Evolutionary conservation across 176 grass and related monocot genomes (phyloP), one percentile per base, ranked within the genome.

Genomic region (Phoenix roebelenii): DNA sequence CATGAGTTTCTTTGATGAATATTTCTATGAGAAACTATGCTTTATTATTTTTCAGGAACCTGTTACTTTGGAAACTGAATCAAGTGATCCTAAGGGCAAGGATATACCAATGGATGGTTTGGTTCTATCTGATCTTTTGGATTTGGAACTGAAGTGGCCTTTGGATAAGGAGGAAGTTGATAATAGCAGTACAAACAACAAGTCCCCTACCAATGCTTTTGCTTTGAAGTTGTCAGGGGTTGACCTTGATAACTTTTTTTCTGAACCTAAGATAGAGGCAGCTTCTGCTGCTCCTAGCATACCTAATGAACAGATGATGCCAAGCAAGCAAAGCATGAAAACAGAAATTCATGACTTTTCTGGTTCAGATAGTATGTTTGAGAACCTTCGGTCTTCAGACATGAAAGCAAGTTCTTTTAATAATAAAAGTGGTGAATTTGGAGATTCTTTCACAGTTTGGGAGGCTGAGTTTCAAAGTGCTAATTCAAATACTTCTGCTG

Each of bases 91-190:
- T 72, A 85, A 88, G 82, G 69, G 50, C 17, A 77, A 77, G 58
- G 84, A 80, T 48, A 50, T 70, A 52, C 76, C 73, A 70, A 89
- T 80, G 63, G 63, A 54, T 55, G 73, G 76, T 52, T 74, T 83
- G 56, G 58, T 76, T 30, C 53, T 98, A 74, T 88, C 93, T 79
- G 84, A 92, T 68, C 78, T 98, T 51, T 69, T 98, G 59, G 73
- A 92, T 67, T 71, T 98, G 66, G 81, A 80, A 81, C 61, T 98
- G 26, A 75, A 23, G 53, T 92, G 59, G 48, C 69, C 74, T 63
- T 77, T 70, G 17, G 68, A 85, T 57, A 70, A 75, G 52, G 78
- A 67, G 28, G 79, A 69, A 54, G 18, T 59, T 26, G 28, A 64
- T 59, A 28, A 72, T 30, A 67, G 62, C 72, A 67, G 51, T 5